phyloP scores from a whole-genome alignment of 2,329 filamentous ascomycete species.

The Arthrobotrys sinensis region DNA sequence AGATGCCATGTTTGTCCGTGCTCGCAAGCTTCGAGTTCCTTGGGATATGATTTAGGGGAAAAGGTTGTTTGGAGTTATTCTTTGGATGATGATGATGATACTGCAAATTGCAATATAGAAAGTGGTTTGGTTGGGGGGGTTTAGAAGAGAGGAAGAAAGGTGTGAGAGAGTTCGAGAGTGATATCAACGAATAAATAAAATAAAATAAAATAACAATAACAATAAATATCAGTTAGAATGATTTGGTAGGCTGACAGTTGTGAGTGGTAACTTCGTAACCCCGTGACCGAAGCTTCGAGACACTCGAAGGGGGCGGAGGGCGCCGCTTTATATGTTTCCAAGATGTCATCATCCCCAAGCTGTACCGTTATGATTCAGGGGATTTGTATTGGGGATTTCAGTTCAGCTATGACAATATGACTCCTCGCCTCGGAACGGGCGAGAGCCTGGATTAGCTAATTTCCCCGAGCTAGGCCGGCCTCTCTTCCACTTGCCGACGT shows the following conservation, averaged over 20 bases:
- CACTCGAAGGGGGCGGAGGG: slow-evolving; percentile 35
- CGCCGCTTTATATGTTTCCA: slow-evolving; percentile 46
- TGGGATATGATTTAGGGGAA: slow-evolving; percentile 16
- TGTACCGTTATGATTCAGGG: slow-evolving; percentile 7
- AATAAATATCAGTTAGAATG: background rate
- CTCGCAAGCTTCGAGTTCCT: background rate
- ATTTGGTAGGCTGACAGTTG: slow-evolving; percentile 32
- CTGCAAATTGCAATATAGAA: background rate
- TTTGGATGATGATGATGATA: slow-evolving; percentile 4
- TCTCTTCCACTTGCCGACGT: slow-evolving; percentile 31
- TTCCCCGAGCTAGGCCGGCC: slow-evolving; percentile 43
- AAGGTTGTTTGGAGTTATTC: slow-evolving; percentile 1
- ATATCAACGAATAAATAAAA: background rate
- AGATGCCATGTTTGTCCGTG: slow-evolving; percentile 34
- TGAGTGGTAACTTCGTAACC: slow-evolving; percentile 26
- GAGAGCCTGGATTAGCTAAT: slow-evolving; percentile 33
- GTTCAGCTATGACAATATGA: slow-evolving; percentile 29
- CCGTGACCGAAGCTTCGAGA: slow-evolving; percentile 34
- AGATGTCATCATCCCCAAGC: slow-evolving; percentile 6
- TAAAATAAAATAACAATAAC: no score
- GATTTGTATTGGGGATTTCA: background rate
- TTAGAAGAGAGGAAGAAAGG: background rate
- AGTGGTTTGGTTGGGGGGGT: background rate
- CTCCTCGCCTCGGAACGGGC: slow-evolving; percentile 27
- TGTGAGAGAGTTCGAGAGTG: slow-evolving; percentile 10